A percentile compares a stretch with the other conserved stretches of the same genome.
Evolutionary conservation across 352 stramenopile species (phyloP).

Genomic region (Phytophthora parvispora): DNA sequence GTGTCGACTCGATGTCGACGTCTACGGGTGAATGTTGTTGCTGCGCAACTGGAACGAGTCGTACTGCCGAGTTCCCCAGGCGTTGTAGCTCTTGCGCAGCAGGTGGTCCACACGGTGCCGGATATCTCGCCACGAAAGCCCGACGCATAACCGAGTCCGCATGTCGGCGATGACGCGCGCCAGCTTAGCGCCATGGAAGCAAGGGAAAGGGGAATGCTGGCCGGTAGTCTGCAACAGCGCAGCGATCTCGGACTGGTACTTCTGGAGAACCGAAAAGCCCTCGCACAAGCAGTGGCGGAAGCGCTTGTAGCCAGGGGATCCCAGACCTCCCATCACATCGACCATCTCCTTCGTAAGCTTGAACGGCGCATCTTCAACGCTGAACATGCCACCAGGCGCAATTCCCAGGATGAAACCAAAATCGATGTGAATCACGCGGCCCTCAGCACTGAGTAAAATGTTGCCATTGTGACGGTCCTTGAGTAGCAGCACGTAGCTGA

Average conservation of each 20-base stretch:
- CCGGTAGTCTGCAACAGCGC: constrained; percentile 97
- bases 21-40: constrained; percentile 91
- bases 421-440: constrained; percentile 99
- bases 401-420: constrained; percentile 99
- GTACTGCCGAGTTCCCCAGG: constrained; percentile 91
- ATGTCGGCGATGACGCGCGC: constrained; percentile 73
- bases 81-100: constrained; percentile 91
- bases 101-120: constrained; percentile 82
- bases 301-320: constrained; percentile 87
- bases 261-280: constrained; percentile 95
- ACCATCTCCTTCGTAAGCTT: constrained; percentile 99
- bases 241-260: constrained; percentile 94
- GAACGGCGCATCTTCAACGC: constrained; percentile 98
- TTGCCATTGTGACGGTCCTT: constrained; percentile 99
- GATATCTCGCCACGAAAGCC: constrained; percentile 72
- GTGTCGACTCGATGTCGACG: constrained; percentile 6
- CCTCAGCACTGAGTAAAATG: constrained; percentile 97
- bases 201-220: constrained; percentile 96
- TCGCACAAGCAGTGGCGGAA: constrained; percentile 95
- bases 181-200: constrained; percentile 86
- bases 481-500: constrained; percentile 98
- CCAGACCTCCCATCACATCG: constrained; percentile 95
- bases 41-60: constrained; percentile 91
- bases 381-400: constrained; percentile 98
- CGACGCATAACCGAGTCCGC: constrained; percentile 73